Evolutionary conservation across 192 early-diverging fungal genomes (phyloP), one percentile per base, ranked within the genome.

Genomic region (Helicostylum pulchrum): DNA sequence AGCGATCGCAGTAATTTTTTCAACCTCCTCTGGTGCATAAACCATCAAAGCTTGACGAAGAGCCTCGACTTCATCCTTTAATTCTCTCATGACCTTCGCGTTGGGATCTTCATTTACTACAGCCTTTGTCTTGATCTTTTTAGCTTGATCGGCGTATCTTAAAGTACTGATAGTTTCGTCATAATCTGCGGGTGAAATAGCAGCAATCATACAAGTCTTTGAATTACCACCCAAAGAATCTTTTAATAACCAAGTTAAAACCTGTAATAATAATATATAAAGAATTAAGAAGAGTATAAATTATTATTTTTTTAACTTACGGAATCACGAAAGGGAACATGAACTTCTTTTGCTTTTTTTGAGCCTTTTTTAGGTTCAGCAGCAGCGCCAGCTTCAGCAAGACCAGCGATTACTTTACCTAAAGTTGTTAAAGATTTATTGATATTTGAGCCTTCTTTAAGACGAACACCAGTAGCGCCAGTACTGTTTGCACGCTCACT

Each of bases 401-500:
- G 74, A 21, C 87, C 88, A 8, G 91, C 90, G 44, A 97, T 97
- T 39, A 97, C 95, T 71, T 97, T 97, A 7, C 95, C 95, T 39
- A 97, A 78, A 0, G 92, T 89, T 0, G 92, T 93, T 34, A 98
- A 71, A 17, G 91, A 93, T 73, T 92, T 92, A 78, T 98, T 98
- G 81, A 98, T 98, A 55, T 93, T 94, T 6, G 91, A 90, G n/a
- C 94, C 95, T 75, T 98, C 95, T 62, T 90, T 92, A 6, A 96
- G 73, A 8, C 94, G 84, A 45, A 71, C 65, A 3, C 95, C 95
- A 3, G 91, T 89, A 0, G 92, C 91, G 61, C 88, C 88, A 3
- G 95, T 94, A 31, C 88, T 71, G 63, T 90, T 87, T 3, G 94
- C 92, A n/a, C 95, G 86, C 72, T 98, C 95, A 77, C 88, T 91